A percentile compares a stretch with the other conserved stretches of the same genome.
Conservation (phyloP, 192 early-diverging fungal genomes). For the Polychytrium aggregatum region DNA sequence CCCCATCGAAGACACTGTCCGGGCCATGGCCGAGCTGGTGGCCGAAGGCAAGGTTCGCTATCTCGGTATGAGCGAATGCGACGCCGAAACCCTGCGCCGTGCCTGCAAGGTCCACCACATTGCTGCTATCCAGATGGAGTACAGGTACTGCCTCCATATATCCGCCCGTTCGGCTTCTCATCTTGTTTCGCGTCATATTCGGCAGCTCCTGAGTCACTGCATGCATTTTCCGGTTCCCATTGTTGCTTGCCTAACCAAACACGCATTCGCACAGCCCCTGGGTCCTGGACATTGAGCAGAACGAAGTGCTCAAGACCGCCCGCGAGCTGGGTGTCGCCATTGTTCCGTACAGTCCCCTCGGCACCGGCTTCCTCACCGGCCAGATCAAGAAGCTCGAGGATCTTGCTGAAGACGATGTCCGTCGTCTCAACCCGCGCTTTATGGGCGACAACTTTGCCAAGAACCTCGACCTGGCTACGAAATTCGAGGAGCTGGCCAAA, state of each 20-base stretch:
- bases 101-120: conserved; percentile 60
- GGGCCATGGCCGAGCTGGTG: conserved; percentile 50
- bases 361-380: conserved; percentile 55
- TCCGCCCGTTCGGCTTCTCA: background rate
- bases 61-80: conserved; percentile 50
- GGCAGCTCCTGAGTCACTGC: no score
- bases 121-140: conserved; percentile 32
- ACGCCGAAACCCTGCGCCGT: conserved; percentile 45
- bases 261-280: conserved; percentile 24
- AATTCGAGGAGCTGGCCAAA: conserved; percentile 19
- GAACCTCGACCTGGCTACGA: conserved; percentile 33
- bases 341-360: conserved; percentile 42
- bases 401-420: conserved; percentile 39
- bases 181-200: background rate
- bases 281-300: conserved; percentile 49
- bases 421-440: conserved; percentile 43
- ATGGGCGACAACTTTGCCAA: conserved; percentile 41
- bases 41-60: conserved; percentile 54
- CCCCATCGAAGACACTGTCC: conserved; percentile 52
- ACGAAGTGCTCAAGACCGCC: conserved; percentile 55
- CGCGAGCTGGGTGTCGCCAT: conserved; percentile 40
- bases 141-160: background rate
- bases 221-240: background rate
- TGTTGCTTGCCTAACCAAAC: background rate
- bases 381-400: conserved; percentile 40